phyloP scores from a whole-genome alignment of 805 yeast species.

The Yamadazyma ubonensis region DNA sequence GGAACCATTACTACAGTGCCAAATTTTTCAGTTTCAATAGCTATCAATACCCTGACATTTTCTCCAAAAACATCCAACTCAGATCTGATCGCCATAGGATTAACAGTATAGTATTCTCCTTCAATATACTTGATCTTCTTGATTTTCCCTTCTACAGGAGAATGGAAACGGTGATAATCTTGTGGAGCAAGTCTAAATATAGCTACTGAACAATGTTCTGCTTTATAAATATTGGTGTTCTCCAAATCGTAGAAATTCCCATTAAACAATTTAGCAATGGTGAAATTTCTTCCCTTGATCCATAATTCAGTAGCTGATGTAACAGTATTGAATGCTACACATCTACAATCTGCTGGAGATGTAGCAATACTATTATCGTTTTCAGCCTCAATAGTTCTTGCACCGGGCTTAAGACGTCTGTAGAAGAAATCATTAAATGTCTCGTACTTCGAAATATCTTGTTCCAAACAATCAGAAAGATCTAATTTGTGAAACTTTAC shows the following conservation, averaged over 20 bases:
- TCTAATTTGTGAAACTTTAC: constrained; percentile 81
- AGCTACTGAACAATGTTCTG: constrained; percentile 58
- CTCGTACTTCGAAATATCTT: constrained; percentile 48
- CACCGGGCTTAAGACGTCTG: constrained; percentile 67
- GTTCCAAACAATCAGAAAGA: constrained; percentile 59
- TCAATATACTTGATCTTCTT: constrained; percentile 67
- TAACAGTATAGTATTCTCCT: constrained; percentile 94
- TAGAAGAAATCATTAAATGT: constrained; percentile 91
- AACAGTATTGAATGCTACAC: constrained; percentile 64
- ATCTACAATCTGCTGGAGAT: constrained; percentile 87
- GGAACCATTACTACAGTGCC: constrained; percentile 77
- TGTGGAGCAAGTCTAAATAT: constrained; percentile 94
- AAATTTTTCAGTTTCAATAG: constrained; percentile 72
- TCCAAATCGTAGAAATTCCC: constrained; percentile 46
- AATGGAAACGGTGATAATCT: constrained; percentile 92
- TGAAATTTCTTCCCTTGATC: constrained; percentile 85
- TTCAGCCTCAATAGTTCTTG: constrained; percentile 67
- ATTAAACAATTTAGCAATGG: constrained; percentile 59
- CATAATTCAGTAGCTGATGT: constrained; percentile 69
- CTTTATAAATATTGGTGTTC: constrained; percentile 29
- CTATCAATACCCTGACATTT: constrained; percentile 74
- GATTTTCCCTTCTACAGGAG: constrained; percentile 75
- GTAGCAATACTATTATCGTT: constrained; percentile 50
- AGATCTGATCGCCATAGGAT: constrained; percentile 94
- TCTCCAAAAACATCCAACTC: constrained; percentile 90